These are phyloP conservation scores for Hanseniaspora guilliermondii DNA, from an alignment of 805 yeast genomes.

Conservation along the genomic window DNA sequence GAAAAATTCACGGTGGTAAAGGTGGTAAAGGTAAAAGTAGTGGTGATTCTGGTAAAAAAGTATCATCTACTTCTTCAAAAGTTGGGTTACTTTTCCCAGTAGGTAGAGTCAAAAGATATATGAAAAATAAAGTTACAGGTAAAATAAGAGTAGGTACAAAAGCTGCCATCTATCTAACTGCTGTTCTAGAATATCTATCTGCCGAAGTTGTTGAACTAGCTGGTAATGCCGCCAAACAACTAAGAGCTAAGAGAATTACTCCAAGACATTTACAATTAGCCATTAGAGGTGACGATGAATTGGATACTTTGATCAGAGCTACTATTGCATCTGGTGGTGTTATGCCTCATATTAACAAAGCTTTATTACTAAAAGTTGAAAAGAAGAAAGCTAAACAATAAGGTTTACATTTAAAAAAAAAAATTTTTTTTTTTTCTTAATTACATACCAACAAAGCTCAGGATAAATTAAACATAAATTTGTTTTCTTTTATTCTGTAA, in stretches of 20 bases:
- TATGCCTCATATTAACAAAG: conserved; percentile 82
- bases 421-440: too few species aligned
- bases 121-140: conserved; percentile 82
- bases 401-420: neutral
- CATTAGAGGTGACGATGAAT: conserved; percentile 95
- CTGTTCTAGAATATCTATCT: conserved; percentile 88
- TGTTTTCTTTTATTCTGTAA: neutral
- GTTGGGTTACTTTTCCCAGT: conserved; percentile 96
- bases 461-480: too few species aligned
- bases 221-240: conserved; percentile 95
- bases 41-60: conserved; percentile 49
- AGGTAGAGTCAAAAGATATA: conserved; percentile 94
- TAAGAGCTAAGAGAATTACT: conserved; percentile 89
- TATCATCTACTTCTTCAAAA: conserved; percentile 82
- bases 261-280: conserved; percentile 96
- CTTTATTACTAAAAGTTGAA: conserved; percentile 64
- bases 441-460: too few species aligned
- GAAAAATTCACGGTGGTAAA: conserved; percentile 93
- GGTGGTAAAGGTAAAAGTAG: conserved; percentile 60
- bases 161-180: conserved; percentile 89
- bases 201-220: conserved; percentile 97
- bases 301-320: conserved; percentile 84
- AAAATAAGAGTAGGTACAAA: conserved; percentile 81
- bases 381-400: conserved; percentile 30
- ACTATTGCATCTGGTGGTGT: conserved; percentile 98